Base-by-base conservation (phyloP, 805 yeast genomes). In the Candida gorgasii region DNA sequence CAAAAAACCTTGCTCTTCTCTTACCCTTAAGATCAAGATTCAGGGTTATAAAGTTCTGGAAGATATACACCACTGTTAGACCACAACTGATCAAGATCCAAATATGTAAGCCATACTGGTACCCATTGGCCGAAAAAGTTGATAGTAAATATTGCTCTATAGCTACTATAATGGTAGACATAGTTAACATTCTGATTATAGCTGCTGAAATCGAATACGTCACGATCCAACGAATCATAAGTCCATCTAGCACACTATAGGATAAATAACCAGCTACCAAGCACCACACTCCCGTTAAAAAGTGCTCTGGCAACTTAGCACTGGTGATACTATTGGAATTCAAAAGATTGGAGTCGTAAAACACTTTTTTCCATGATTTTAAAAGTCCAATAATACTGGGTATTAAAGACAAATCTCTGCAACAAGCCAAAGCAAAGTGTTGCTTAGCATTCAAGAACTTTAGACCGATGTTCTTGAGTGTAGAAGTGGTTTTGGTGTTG, bases 191-290 rank as follows among this genome's bases (percentile, higher is more conserved):
- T 41, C 98, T 72, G 15, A 92, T 76, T 13, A 90, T 86, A 0
- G 96, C 95, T 0, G 96, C 98, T 1, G 86, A 73, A 0, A 88
- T 82, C 44, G 89, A 85, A 61, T 92, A 92, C 32, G 85, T 88
- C 32, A 90, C 95, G 19, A 92, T 87, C 95, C 98, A 92, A 33
- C 98, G 73, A 20, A 89, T 84, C 84, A 90, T 88, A 36, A 92
- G 69, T 0, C 96, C 93, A 57, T 90, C 97, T 24, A 92, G 67
- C 3, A 88, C 87, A 1, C 89, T 81, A 62, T 83, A 89, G 7
- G 95, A 82, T 46, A 92, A 69, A 55, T 88, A 89, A 2, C 89
- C 89, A 1, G 95, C 80, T 8, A 92, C 98, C 4, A 86, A 56
- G 59, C 97, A 88, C 98, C 98, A 92, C n/a, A 92, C 61, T 0